Evolutionary conservation across 768 basidiomycete species (phyloP).

Genomic region (Xerocomus brunneocitrinus): DNA sequence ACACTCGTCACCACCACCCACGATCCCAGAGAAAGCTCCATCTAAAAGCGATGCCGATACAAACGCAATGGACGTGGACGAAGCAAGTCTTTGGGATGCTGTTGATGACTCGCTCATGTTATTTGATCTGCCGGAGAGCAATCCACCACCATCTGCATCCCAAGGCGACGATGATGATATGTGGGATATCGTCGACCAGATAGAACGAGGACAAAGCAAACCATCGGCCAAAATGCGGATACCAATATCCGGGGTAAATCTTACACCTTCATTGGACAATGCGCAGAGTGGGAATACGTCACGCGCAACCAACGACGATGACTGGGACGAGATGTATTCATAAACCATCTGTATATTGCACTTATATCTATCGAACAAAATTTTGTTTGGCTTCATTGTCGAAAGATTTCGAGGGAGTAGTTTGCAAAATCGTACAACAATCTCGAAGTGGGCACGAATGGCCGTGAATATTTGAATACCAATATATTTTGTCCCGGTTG

Average conservation of each 20-base stretch:
- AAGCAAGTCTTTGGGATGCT: slow-evolving; percentile 36
- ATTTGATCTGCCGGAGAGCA: slow-evolving; percentile 7
- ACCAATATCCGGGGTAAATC: slow-evolving; percentile 23
- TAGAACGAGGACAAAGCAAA: slow-evolving; percentile 34
- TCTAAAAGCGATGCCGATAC: slow-evolving; percentile 7
- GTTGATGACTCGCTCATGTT: slow-evolving; percentile 10
- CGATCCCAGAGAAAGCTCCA: slow-evolving; percentile 4
- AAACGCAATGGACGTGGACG: slow-evolving; percentile 31
- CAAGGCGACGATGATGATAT: slow-evolving; percentile 57
- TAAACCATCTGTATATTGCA: slow-evolving; percentile 12
- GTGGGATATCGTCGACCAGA: slow-evolving; percentile 64
- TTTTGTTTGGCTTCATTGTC: not conserved
- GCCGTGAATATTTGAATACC: not conserved
- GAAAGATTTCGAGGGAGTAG: not conserved
- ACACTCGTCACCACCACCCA: not conserved
- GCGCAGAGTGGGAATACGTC: slow-evolving; percentile 6
- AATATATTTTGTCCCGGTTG: no score
- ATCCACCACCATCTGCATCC: not conserved
- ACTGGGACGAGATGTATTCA: slow-evolving; percentile 65
- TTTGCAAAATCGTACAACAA: not conserved
- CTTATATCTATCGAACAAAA: not conserved
- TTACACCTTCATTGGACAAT: slow-evolving; percentile 12
- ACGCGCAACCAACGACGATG: slow-evolving; percentile 43
- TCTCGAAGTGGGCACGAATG: not conserved
- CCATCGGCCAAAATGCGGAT: slow-evolving; percentile 6